A percentile compares a stretch with the other conserved stretches of the same genome.
These are phyloP conservation scores for Cairneyella variabilis DNA, from an alignment of 495 filamentous ascomycete species.

Conservation along the genomic window DNA sequence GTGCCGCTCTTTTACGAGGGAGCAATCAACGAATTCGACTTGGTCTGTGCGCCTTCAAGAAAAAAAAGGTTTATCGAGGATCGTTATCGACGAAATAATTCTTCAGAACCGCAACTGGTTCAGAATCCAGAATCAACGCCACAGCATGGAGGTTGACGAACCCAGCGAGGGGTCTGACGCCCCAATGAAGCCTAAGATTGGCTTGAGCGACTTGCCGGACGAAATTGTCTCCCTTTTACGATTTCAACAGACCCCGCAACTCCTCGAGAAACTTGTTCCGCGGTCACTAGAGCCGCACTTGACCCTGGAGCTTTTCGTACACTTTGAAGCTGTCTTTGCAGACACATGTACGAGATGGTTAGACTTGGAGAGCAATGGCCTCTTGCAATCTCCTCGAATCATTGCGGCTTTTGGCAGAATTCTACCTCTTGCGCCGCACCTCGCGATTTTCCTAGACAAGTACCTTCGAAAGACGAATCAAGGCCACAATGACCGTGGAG, in stretches of 20 bases:
- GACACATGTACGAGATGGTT: slow-evolving; percentile 80
- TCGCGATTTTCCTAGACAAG: slow-evolving; percentile 52
- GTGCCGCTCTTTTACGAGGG: too few relatives aligned
- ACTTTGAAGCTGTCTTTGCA: slow-evolving; percentile 67
- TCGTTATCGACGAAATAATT: slow-evolving; percentile 2
- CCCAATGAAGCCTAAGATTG: slow-evolving; percentile 34
- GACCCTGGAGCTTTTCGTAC: slow-evolving; percentile 64
- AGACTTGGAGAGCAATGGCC: background rate
- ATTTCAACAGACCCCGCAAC: slow-evolving; percentile 55
- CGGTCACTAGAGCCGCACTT: slow-evolving; percentile 60
- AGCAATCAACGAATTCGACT: too few relatives aligned
- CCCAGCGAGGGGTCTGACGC: slow-evolving; percentile 36
- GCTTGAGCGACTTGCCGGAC: slow-evolving; percentile 54
- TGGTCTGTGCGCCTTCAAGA: too few relatives aligned
- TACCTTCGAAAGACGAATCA: slow-evolving; percentile 26
- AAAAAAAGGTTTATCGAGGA: slow-evolving; percentile 18
- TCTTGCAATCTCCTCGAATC: slow-evolving; percentile 36
- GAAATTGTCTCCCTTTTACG: slow-evolving; percentile 63
- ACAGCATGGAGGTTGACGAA: slow-evolving; percentile 40
- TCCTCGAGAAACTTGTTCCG: slow-evolving; percentile 65
- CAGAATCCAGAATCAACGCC: slow-evolving; percentile 1
- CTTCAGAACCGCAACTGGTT: background rate
- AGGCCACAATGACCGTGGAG: background rate
- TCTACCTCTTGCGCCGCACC: slow-evolving; percentile 71
- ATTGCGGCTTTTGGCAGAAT: slow-evolving; percentile 75